These are phyloP conservation scores for Chlamydomonas sphaeroides DNA, from an alignment of 139 green algal genomes.

Conservation along the genomic window DNA sequence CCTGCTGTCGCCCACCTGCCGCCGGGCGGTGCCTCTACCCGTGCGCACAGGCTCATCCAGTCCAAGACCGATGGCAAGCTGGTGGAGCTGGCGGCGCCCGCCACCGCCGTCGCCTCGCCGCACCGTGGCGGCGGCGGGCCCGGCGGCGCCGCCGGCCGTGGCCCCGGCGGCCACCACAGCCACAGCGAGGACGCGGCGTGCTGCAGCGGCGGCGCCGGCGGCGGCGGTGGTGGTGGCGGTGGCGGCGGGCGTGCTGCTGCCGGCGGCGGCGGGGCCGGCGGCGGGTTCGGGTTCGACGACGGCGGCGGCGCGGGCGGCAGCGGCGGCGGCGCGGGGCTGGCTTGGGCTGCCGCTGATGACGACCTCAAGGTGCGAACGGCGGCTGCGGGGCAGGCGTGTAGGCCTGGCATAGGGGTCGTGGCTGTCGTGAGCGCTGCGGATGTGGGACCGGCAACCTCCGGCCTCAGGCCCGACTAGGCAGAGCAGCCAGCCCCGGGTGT, in stretches of 20 bases:
- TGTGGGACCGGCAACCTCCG: too few species aligned
- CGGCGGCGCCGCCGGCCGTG: neutral
- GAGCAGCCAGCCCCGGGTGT: too few species aligned
- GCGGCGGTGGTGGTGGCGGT: neutral
- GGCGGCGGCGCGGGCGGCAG: neutral
- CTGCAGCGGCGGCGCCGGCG: neutral
- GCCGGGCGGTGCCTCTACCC: neutral
- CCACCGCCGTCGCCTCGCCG: neutral
- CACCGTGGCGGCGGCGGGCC: neutral
- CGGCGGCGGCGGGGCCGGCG: neutral
- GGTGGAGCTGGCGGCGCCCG: conserved; percentile 88
- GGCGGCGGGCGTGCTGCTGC: neutral
- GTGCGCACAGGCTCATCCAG: conserved; percentile 77
- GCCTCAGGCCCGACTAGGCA: too few species aligned
- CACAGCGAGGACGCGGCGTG: too few species aligned
- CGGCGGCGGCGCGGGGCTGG: neutral
- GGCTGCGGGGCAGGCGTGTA: too few species aligned
- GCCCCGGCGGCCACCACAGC: neutral
- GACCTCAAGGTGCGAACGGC: conserved; percentile 17
- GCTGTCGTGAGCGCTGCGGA: too few species aligned
- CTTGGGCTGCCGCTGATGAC: conserved; percentile 40
- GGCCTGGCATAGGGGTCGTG: too few species aligned
- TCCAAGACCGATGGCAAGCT: conserved; percentile 93
- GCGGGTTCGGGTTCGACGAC: neutral
- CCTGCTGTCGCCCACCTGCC: too few species aligned